phyloP scores from a whole-genome alignment of 768 basidiomycete genomes.

The Boletus fagicola region DNA sequence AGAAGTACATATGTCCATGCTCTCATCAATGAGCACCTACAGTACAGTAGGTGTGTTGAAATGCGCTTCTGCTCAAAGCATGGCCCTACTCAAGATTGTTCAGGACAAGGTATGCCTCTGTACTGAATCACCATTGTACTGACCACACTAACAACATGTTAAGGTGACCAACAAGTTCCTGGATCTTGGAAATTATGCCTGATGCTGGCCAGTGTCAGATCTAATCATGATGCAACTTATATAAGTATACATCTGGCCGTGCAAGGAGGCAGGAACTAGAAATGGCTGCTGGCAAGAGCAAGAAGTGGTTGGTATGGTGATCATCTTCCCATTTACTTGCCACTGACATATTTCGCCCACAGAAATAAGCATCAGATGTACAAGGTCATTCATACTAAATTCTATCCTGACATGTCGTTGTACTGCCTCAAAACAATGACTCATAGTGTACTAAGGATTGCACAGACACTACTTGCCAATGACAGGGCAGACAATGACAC shows the following conservation, averaged over 20 bases:
- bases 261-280: background rate
- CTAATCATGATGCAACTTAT: slow-evolving; percentile 6
- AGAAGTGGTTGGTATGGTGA: background rate
- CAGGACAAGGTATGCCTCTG: background rate
- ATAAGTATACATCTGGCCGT: slow-evolving; percentile 4
- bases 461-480: too few relatives aligned
- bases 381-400: too few relatives aligned
- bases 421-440: too few relatives aligned
- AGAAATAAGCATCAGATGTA: background rate
- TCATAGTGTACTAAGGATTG: too few relatives aligned
- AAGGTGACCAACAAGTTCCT: background rate
- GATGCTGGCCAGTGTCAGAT: slow-evolving; percentile 7
- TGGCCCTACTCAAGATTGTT: background rate
- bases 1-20: background rate
- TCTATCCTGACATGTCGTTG: too few relatives aligned
- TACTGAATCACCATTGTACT: background rate
- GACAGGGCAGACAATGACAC: too few relatives aligned
- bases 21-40: slow-evolving; percentile 11
- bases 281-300: slow-evolving; percentile 5
- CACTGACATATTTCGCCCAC: background rate
- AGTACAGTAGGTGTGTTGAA: background rate
- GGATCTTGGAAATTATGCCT: slow-evolving; percentile 9
- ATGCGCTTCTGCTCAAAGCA: slow-evolving; percentile 10
- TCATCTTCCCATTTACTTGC: background rate
- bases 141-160: background rate